phyloP scores from a whole-genome alignment of 352 stramenopile genomes.

The Aphanomyces astaci region DNA sequence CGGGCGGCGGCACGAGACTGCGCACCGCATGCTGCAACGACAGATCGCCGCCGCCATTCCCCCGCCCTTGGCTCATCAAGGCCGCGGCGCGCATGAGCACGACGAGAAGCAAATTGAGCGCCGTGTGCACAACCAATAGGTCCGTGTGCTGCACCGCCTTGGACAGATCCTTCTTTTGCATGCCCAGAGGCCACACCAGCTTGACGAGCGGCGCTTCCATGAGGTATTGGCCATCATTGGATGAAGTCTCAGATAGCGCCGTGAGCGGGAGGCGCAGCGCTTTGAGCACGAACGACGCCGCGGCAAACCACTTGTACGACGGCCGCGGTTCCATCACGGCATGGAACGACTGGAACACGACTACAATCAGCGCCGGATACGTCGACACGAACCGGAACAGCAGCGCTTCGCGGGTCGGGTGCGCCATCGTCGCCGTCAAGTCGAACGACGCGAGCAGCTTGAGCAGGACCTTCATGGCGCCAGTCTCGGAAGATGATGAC shows the following conservation, averaged over 20 bases:
- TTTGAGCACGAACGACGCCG: constrained; percentile 60
- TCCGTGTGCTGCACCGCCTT: constrained; percentile 70
- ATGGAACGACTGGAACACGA: constrained; percentile 49
- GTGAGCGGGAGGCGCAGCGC: constrained; percentile 47
- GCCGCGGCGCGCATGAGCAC: constrained; percentile 38
- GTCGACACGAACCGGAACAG: constrained; percentile 45
- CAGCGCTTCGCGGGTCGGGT: constrained; percentile 39
- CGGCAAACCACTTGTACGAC: constrained; percentile 70
- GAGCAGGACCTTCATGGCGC: constrained; percentile 47
- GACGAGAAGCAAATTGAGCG: constrained; percentile 56
- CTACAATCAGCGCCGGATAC: constrained; percentile 53
- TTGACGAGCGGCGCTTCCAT: no score
- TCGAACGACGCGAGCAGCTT: constrained; percentile 55
- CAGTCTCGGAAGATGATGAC: background rate
- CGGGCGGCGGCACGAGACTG: constrained; percentile 60
- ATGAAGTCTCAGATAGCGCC: no score
- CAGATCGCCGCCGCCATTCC: background rate
- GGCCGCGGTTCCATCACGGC: constrained; percentile 66
- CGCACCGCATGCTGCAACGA: constrained; percentile 53
- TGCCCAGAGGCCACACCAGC: constrained; percentile 58
- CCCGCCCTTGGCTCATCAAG: background rate
- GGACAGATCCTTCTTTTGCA: constrained; percentile 64
- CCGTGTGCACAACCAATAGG: constrained; percentile 65
- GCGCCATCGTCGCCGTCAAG: constrained; percentile 50
- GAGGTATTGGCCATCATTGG: no score